phyloP scores from a whole-genome alignment of 106 monocot species.

The Allium cepa region DNA sequence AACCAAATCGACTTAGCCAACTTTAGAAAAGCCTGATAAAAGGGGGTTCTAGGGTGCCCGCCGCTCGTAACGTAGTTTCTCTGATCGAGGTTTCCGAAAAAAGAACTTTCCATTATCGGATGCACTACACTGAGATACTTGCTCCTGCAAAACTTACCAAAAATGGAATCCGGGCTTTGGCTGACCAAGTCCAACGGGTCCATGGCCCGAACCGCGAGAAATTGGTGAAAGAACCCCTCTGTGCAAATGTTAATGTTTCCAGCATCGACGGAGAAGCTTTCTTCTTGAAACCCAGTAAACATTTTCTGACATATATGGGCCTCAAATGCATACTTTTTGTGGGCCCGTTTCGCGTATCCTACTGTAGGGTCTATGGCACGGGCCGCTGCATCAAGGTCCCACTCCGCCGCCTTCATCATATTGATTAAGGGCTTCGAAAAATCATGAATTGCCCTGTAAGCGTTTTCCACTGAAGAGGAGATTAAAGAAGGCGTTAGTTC shows the following conservation, averaged over 20 bases:
- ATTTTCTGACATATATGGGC: slow-evolving; percentile 50
- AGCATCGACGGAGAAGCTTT: slow-evolving; percentile 19
- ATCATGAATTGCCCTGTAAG: slow-evolving; percentile 66
- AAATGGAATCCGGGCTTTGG: slow-evolving; percentile 49
- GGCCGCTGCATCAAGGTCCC: slow-evolving; percentile 52
- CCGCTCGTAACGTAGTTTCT: slow-evolving; percentile 38
- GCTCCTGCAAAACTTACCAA: slow-evolving; percentile 50
- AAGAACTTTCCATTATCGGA: slow-evolving; percentile 57
- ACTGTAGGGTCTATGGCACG: slow-evolving; percentile 18
- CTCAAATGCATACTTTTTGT: slow-evolving; percentile 88
- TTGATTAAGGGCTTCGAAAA: slow-evolving; percentile 68
- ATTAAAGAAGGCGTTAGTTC: slow-evolving; percentile 35
- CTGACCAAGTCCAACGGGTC: slow-evolving; percentile 64
- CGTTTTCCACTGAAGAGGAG: slow-evolving; percentile 16
- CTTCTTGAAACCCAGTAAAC: slow-evolving; percentile 21
- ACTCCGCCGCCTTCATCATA: slow-evolving; percentile 69
- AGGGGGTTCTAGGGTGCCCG: slow-evolving; percentile 80
- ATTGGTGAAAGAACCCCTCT: slow-evolving; percentile 27
- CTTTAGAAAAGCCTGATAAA: slow-evolving; percentile 67
- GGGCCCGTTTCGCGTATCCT: slow-evolving; percentile 39
- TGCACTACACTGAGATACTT: slow-evolving; percentile 52
- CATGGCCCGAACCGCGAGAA: slow-evolving; percentile 29
- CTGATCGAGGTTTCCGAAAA: slow-evolving; percentile 74
- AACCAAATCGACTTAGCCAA: slow-evolving; percentile 74
- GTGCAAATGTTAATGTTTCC: slow-evolving; percentile 9